These are phyloP conservation scores for Neurospora sp. DNA, from an alignment of 495 filamentous ascomycete genomes.

Conservation along the genomic window DNA sequence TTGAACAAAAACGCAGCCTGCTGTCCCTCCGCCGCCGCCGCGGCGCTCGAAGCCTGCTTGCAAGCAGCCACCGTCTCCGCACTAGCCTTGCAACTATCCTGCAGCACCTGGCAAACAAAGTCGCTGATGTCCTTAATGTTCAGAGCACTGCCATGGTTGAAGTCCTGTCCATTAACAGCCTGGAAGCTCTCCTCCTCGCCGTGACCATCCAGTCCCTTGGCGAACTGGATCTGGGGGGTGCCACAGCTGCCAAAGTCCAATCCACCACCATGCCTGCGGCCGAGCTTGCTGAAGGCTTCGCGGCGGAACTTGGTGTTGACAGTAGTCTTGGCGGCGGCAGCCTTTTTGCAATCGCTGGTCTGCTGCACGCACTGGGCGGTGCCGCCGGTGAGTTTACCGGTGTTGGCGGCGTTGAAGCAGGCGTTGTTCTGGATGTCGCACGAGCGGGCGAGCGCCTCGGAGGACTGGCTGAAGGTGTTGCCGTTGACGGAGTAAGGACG, in stretches of 20 bases:
- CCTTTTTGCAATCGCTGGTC: slow-evolving; percentile 30
- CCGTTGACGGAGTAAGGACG: slow-evolving; percentile 49
- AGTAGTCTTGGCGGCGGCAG: slow-evolving; percentile 16
- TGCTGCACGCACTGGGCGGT: slow-evolving; percentile 40
- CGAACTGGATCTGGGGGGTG: slow-evolving; percentile 46
- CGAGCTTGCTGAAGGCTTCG: slow-evolving; percentile 4
- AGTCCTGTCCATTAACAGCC: slow-evolving; percentile 38
- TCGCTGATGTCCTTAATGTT: slow-evolving; percentile 43
- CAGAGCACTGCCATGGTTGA: slow-evolving; percentile 49
- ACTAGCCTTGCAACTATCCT: slow-evolving; percentile 41
- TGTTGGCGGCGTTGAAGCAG: slow-evolving; percentile 45
- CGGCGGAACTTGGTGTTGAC: slow-evolving; percentile 8
- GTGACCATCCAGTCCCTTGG: slow-evolving; percentile 40
- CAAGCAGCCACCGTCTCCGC: slow-evolving; percentile 38
- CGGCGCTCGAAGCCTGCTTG: slow-evolving; percentile 15
- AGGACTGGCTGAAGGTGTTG: slow-evolving; percentile 31
- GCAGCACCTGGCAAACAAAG: slow-evolving; percentile 47
- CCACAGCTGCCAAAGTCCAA: slow-evolving; percentile 40
- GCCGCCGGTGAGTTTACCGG: slow-evolving; percentile 29
- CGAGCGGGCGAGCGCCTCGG: slow-evolving; percentile 41
- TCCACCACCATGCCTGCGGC: slow-evolving; percentile 12
- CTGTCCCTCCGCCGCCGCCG: slow-evolving; percentile 22
- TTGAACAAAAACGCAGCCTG: slow-evolving; percentile 54
- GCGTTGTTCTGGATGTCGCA: slow-evolving; percentile 48
- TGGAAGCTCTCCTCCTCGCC: slow-evolving; percentile 42